Conservation (phyloP, 1,284 basidiomycete species). For the Rhodotorula sp. region DNA sequence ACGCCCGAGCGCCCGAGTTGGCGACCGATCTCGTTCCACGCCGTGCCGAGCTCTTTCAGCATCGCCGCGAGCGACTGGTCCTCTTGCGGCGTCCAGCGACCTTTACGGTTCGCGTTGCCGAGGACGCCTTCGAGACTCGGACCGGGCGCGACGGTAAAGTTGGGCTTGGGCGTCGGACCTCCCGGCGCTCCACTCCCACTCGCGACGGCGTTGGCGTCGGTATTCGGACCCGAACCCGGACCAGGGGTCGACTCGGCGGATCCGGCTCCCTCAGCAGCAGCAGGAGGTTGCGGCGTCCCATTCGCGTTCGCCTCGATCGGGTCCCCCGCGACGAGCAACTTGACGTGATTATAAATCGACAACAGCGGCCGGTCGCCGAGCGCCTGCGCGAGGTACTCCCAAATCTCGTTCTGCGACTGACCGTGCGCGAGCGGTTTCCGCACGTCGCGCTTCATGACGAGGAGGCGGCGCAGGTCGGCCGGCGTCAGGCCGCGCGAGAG, state of each 20-base stretch:
- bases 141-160: not conserved
- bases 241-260: not conserved
- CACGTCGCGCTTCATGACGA: constrained; percentile 62
- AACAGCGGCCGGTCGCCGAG: constrained; percentile 71
- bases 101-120: not conserved
- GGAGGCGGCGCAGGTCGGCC: constrained; percentile 60
- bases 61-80: not conserved
- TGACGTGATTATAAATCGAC: constrained; percentile 75
- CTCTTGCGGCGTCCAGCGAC: constrained; percentile 4
- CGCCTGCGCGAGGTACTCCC: constrained; percentile 68
- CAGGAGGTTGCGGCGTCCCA: constrained; percentile 48
- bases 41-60: constrained; percentile 8
- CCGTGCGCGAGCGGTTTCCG: not conserved
- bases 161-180: not conserved
- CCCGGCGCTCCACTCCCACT: not conserved
- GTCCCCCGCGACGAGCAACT: constrained; percentile 63
- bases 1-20: constrained; percentile 39
- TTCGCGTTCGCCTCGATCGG: not conserved
- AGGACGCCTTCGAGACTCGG: constrained; percentile 30
- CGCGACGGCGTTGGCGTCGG: not conserved
- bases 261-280: constrained; percentile 53
- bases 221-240: not conserved
- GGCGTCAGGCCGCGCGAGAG: constrained; percentile 55
- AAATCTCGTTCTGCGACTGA: constrained; percentile 56
- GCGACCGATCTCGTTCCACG: constrained; percentile 9